phyloP scores from a whole-genome alignment of 352 stramenopile genomes.

The Phytophthora sp. region DNA sequence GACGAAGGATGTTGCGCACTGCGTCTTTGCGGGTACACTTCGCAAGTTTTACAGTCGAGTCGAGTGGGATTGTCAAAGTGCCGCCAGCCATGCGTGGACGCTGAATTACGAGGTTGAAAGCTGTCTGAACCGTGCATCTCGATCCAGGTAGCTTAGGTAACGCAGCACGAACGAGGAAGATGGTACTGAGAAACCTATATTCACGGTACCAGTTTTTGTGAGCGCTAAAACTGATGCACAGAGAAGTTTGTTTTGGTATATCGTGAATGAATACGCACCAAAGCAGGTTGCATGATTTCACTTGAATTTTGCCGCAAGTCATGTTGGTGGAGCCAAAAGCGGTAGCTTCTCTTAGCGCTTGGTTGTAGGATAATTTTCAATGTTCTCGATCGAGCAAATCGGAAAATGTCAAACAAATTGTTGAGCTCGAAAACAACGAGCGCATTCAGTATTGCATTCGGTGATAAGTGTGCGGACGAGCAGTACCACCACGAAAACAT shows the following conservation, averaged over 20 bases:
- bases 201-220: too few relatives aligned
- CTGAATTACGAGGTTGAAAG: slow-evolving; percentile 26
- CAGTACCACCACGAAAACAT: too few relatives aligned
- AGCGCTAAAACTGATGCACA: too few relatives aligned
- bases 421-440: too few relatives aligned
- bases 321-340: slow-evolving; percentile 4
- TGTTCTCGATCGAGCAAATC: slow-evolving; percentile 2
- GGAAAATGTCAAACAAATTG: too few relatives aligned
- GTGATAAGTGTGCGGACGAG: too few relatives aligned
- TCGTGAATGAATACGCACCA: slow-evolving; percentile 17
- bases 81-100: slow-evolving; percentile 25
- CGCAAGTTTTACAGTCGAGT: slow-evolving; percentile 18
- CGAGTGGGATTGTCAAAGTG: slow-evolving; percentile 22
- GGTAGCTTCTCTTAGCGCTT: too few relatives aligned
- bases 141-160: slow-evolving; percentile 1
- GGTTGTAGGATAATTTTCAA: too few relatives aligned
- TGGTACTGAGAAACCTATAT: slow-evolving; percentile 26
- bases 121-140: background rate
- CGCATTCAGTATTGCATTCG: too few relatives aligned
- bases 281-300: slow-evolving; percentile 23
- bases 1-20: slow-evolving; percentile 19
- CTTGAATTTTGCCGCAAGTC: slow-evolving; percentile 19
- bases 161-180: slow-evolving; percentile 12
- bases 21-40: slow-evolving; percentile 4
- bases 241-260: too few relatives aligned